These are phyloP conservation scores for Kuraishia molischiana DNA, from an alignment of 805 yeast species.

Conservation along the genomic window DNA sequence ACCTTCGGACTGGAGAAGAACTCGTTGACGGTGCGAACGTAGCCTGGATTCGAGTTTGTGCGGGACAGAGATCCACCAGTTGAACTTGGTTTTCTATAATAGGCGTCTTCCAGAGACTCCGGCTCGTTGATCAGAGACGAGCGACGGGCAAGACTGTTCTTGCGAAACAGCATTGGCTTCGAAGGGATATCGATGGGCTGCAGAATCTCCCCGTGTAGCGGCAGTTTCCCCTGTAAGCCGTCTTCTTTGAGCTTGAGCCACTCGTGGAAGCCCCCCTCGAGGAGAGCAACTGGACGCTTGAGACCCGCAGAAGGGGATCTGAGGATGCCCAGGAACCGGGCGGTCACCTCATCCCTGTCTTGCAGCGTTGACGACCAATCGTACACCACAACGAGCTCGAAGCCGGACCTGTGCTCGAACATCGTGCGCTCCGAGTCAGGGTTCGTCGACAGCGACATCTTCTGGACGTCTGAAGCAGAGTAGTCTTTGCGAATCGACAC, in stretches of 20 bases:
- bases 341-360: conserved; percentile 10
- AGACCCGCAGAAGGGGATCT: conserved; percentile 24
- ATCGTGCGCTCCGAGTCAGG: conserved; percentile 43
- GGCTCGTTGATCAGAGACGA: conserved; percentile 1
- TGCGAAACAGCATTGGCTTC: conserved; percentile 2
- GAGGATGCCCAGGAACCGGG: conserved; percentile 25
- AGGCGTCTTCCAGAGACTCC: conserved; percentile 1
- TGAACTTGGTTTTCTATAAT: background rate
- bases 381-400: conserved; percentile 58
- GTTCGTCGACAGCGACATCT: conserved; percentile 43
- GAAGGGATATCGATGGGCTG: conserved; percentile 10
- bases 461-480: conserved; percentile 60
- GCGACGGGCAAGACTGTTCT: conserved; percentile 1
- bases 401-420: conserved; percentile 44
- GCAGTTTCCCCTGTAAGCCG: background rate
- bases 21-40: conserved; percentile 13
- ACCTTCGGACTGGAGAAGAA: conserved; percentile 8
- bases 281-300: conserved; percentile 31
- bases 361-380: conserved; percentile 29
- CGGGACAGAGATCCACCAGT: background rate
- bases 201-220: background rate
- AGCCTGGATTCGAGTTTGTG: conserved; percentile 5
- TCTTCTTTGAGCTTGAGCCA: conserved; percentile 48
- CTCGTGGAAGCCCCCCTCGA: conserved; percentile 55
- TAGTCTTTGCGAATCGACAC: conserved; percentile 37